These are phyloP conservation scores for Aspergillus sp. DNA, from an alignment of 2,329 filamentous ascomycete species.

Conservation along the genomic window DNA sequence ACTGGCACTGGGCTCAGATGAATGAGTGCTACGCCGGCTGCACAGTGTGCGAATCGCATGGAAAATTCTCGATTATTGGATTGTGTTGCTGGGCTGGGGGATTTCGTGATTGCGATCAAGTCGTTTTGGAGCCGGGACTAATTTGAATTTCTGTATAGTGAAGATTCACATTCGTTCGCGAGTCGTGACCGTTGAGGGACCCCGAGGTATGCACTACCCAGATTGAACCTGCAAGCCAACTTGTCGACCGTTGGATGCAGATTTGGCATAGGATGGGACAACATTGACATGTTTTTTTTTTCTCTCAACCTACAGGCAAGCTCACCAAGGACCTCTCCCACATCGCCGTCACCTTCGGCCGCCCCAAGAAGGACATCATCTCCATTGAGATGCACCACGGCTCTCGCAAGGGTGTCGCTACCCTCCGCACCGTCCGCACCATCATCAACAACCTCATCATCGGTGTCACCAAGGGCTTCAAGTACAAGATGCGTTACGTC, in stretches of 20 bases:
- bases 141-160: conserved; percentile 64
- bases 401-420: conserved; percentile 94
- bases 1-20: not conserved
- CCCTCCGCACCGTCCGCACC: conserved; percentile 96
- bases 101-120: not conserved
- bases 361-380: conserved; percentile 83
- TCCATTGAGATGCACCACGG: conserved; percentile 99
- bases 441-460: conserved; percentile 99
- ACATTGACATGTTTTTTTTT: conserved; percentile 21
- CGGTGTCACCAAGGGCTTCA: conserved; percentile 98
- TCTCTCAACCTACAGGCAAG: conserved; percentile 67
- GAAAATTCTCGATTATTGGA: conserved; percentile 14
- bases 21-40: conserved; percentile 10
- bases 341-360: conserved; percentile 92
- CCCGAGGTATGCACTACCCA: conserved; percentile 68
- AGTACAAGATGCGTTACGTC: conserved; percentile 99
- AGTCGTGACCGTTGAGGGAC: conserved; percentile 94
- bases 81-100: not conserved
- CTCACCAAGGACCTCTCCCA: conserved; percentile 96
- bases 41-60: not conserved
- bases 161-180: conserved; percentile 97
- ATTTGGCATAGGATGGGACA: conserved; percentile 4
- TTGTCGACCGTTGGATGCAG: not conserved
- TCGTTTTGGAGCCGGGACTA: conserved; percentile 25
- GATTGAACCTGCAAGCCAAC: not conserved